Percentiles rank a stretch among this genome's conserved stretches.
phyloP scores from a whole-genome alignment of 1,284 basidiomycete genomes.

The Paramarasmius palmivorus region DNA sequence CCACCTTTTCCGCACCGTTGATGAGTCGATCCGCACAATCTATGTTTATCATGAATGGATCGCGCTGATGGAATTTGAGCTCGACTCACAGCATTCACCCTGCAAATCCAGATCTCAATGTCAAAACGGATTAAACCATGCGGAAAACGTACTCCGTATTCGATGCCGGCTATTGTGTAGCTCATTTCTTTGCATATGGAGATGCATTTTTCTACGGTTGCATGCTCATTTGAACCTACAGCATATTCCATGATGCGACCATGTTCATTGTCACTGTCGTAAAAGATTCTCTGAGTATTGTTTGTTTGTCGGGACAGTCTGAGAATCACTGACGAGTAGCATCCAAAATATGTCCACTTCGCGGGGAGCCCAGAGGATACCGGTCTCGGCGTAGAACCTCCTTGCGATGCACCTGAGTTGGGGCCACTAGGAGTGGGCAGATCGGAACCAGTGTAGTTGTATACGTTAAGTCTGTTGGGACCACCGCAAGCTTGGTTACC shows the following conservation, averaged over 20 bases:
- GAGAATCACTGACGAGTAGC: slow-evolving; percentile 53
- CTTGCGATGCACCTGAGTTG: slow-evolving; percentile 30
- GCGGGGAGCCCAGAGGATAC: slow-evolving; percentile 47
- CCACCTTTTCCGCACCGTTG: slow-evolving; percentile 52
- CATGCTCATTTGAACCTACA: slow-evolving; percentile 27
- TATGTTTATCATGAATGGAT: slow-evolving; percentile 23
- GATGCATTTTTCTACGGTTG: slow-evolving; percentile 50
- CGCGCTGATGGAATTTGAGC: background rate
- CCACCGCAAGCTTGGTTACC: slow-evolving; percentile 64
- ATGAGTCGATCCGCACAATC: slow-evolving; percentile 65
- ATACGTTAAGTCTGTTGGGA: slow-evolving; percentile 54
- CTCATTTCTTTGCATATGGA: slow-evolving; percentile 38
- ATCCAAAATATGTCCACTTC: slow-evolving; percentile 51
- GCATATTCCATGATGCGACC: slow-evolving; percentile 48
- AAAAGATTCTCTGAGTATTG: slow-evolving; percentile 2
- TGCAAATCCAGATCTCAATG: slow-evolving; percentile 16
- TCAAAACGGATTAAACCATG: background rate
- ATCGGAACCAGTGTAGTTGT: slow-evolving; percentile 63
- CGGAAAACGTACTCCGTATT: slow-evolving; percentile 38
- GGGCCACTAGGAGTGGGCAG: slow-evolving; percentile 43
- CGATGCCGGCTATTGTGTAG: slow-evolving; percentile 48
- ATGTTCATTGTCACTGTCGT: slow-evolving; percentile 48
- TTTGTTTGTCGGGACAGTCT: background rate
- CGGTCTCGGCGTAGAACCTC: slow-evolving; percentile 38
- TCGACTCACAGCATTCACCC: slow-evolving; percentile 56